Conservation (phyloP, 202 grass and related monocot species). For the Digitaria exilis region DNA sequence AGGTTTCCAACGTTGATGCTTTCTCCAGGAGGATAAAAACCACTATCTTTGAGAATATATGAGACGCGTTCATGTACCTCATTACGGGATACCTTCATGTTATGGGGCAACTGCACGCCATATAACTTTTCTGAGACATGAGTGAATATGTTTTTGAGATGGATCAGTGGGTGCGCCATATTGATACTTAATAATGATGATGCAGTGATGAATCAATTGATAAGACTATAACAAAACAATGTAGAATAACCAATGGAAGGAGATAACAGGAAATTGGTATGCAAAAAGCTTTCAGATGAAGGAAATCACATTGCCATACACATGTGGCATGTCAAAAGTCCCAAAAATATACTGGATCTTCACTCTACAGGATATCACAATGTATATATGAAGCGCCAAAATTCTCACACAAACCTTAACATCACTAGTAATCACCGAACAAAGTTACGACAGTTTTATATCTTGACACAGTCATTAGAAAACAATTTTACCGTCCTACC, state of each 20-base stretch:
- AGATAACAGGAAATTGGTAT: background rate
- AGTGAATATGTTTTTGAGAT: background rate
- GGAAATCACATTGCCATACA: background rate
- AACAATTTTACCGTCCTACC: background rate
- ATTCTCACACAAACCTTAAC: background rate
- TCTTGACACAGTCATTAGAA: background rate
- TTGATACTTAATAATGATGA: too few relatives aligned
- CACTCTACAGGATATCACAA: background rate
- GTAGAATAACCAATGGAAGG: background rate
- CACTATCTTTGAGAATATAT: background rate
- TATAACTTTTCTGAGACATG: background rate
- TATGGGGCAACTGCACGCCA: constrained; percentile 4
- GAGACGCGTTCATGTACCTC: background rate
- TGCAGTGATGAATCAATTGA: background rate
- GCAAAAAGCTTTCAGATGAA: background rate
- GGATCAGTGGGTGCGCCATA: too few relatives aligned
- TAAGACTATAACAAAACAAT: too few relatives aligned
- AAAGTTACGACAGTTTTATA: too few relatives aligned
- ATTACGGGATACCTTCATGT: background rate
- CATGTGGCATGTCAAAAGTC: background rate
- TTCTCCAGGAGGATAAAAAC: background rate
- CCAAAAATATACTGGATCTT: background rate
- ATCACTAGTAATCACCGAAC: too few relatives aligned
- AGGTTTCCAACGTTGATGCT: constrained; percentile 2
- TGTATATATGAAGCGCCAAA: background rate